Evolutionary conservation across 2,329 filamentous ascomycete species (phyloP), one percentile per base, ranked within the genome.

Genomic region (Lachnellula arida): DNA sequence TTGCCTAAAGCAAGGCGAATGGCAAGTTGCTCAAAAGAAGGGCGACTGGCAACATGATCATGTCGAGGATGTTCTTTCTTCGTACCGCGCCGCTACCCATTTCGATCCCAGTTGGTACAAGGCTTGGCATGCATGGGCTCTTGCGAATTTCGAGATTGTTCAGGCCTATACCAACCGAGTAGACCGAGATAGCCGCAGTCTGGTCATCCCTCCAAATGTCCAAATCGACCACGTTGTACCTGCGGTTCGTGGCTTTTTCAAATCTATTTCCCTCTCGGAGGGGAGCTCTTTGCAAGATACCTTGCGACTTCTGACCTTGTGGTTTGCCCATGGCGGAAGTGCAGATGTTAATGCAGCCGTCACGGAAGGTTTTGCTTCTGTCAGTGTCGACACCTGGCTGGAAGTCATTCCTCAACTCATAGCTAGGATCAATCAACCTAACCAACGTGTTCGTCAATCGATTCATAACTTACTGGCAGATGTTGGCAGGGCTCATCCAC

Each of bases 71-170:
- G 91, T 99, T 56, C 78, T 99, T 23, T 81, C 84, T n/a, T 91
- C 94, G 1, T 99, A 97, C 72, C 86, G 86, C 17, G 87, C 92
- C 57, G 95, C 95, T 1, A 99, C 94, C 2, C 87, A 90, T 57
- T 97, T 95, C 74, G 96, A 99, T 70, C 87, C 91, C 35, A 86
- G 87, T 59, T 99, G 93, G 84, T 99, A 99, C 77, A 99, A 99
- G 74, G 94, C 95, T 7, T 99, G 94, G 94, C 94, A 99, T 73
- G 89, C 94, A 0, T 99, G 94, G 93, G 95, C 94, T 11, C 75
- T 99, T 60, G 93, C 94, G 53, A 99, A 99, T 72, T 99, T 99
- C 67, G 93, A 99, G 73, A 94, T 99, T 55, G 92, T 97, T 39
- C 96, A 94, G 65, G 83, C 86, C 8, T 80, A 87, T 22, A 81